phyloP scores from a whole-genome alignment of 2,329 filamentous ascomycete genomes.

The Pseudocercospora cruenta region DNA sequence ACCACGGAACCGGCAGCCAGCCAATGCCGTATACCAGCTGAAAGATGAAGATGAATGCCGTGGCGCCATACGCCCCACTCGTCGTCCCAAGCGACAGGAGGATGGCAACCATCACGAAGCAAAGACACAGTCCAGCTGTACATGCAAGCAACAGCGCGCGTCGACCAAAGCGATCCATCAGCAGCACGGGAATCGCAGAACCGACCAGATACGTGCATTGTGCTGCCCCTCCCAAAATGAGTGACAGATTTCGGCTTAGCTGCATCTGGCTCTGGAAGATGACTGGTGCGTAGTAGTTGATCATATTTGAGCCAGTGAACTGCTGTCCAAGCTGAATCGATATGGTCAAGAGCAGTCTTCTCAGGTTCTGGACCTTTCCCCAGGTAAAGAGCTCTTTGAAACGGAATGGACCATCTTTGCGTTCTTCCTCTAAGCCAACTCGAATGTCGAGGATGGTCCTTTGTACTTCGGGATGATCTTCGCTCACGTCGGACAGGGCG shows the following conservation, averaged over 20 bases:
- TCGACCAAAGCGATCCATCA: slow-evolving; percentile 64
- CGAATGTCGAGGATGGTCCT: too few relatives aligned
- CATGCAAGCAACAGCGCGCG: slow-evolving; percentile 47
- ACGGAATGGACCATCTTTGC: slow-evolving; percentile 36
- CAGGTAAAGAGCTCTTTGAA: slow-evolving; percentile 60
- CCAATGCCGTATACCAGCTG: slow-evolving; percentile 70
- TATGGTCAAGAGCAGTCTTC: slow-evolving; percentile 64
- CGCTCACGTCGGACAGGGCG: too few relatives aligned
- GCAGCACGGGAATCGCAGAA: slow-evolving; percentile 62
- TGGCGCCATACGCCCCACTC: slow-evolving; percentile 49
- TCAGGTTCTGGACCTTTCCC: slow-evolving; percentile 68
- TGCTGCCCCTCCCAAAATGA: slow-evolving; percentile 53
- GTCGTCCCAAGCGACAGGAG: slow-evolving; percentile 43
- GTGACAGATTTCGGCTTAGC: slow-evolving; percentile 44
- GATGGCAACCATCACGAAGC: slow-evolving; percentile 53
- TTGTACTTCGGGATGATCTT: too few relatives aligned
- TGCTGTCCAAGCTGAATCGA: slow-evolving; percentile 67
- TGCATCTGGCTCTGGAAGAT: slow-evolving; percentile 57
- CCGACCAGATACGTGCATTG: slow-evolving; percentile 58
- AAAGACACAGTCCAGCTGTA: slow-evolving; percentile 55
- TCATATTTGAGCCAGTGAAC: slow-evolving; percentile 55
- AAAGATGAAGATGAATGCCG: slow-evolving; percentile 69
- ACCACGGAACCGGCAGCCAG: slow-evolving; percentile 39
- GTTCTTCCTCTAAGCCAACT: slow-evolving; percentile 25
- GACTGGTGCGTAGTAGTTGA: slow-evolving; percentile 50